A percentile compares a stretch with the other conserved stretches of the same genome.
Conservation (phyloP, 108 stramenopile species). For the Nitzschia putrida region DNA sequence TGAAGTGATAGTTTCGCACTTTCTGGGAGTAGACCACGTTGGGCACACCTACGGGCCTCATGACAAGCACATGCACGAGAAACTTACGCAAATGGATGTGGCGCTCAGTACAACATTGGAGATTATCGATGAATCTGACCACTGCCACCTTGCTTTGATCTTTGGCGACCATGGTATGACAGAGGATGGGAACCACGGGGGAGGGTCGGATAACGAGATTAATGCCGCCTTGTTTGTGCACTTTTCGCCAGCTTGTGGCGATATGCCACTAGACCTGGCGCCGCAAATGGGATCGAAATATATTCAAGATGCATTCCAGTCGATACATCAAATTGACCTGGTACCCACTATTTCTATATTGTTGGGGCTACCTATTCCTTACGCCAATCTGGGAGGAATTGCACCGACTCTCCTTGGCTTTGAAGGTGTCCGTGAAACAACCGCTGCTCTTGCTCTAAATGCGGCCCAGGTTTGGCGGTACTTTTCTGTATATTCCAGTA, state of each 20-base stretch:
- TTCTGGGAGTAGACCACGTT: constrained; percentile 96
- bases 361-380: constrained; percentile 93
- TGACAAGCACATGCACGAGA: constrained; percentile 83
- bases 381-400: constrained; percentile 87
- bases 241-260: constrained; percentile 70
- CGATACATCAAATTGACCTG: constrained; percentile 90
- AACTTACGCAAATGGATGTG: constrained; percentile 91
- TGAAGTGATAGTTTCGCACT: constrained; percentile 83
- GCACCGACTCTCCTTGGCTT: constrained; percentile 77
- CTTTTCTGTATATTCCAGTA: constrained; percentile 67
- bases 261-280: constrained; percentile 25
- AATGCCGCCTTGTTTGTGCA: constrained; percentile 92
- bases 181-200: constrained; percentile 97
- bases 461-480: constrained; percentile 89
- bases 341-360: constrained; percentile 91
- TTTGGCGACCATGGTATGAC: constrained; percentile 99
- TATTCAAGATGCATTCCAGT: constrained; percentile 44
- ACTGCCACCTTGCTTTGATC: constrained; percentile 66
- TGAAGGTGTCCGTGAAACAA: constrained; percentile 39
- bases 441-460: constrained; percentile 77
- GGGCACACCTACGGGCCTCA: constrained; percentile 96
- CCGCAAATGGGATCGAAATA: constrained; percentile 35
- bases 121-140: constrained; percentile 47
- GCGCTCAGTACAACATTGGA: constrained; percentile 62
- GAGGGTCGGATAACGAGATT: constrained; percentile 92